Evolutionary conservation across 2,329 filamentous ascomycete genomes (phyloP).

Genomic region (Cercospora brassicicola): DNA sequence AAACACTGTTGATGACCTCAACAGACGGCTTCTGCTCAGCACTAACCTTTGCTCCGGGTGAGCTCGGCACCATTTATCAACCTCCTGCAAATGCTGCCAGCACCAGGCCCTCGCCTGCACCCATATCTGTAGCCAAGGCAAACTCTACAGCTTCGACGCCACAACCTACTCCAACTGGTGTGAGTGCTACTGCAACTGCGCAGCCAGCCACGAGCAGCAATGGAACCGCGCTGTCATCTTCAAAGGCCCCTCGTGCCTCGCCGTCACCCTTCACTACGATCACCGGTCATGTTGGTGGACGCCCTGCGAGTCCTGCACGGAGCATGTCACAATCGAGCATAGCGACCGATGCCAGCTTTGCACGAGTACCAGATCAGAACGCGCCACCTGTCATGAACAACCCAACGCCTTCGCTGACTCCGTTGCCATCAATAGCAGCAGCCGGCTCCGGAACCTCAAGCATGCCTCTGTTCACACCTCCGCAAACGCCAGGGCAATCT

Average conservation of each 20-base stretch:
- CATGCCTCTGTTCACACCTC: slow-evolving; percentile 81
- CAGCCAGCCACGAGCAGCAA: slow-evolving; percentile 18
- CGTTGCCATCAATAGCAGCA: slow-evolving; percentile 40
- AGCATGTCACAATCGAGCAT: slow-evolving; percentile 85
- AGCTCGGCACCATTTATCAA: slow-evolving; percentile 79
- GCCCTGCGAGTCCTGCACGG: slow-evolving; percentile 74
- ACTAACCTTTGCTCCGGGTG: slow-evolving; percentile 77
- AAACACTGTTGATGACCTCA: slow-evolving; percentile 87
- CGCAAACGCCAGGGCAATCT: slow-evolving; percentile 70
- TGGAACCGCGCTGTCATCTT: slow-evolving; percentile 9
- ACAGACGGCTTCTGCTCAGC: slow-evolving; percentile 97
- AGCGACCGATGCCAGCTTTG: slow-evolving; percentile 59
- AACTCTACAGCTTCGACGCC: slow-evolving; percentile 45
- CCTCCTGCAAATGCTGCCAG: slow-evolving; percentile 55
- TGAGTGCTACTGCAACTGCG: slow-evolving; percentile 17
- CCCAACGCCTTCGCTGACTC: slow-evolving; percentile 38
- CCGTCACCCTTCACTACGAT: slow-evolving; percentile 53
- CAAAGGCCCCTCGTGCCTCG: slow-evolving; percentile 47
- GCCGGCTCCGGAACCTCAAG: slow-evolving; percentile 30
- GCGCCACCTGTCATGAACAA: slow-evolving; percentile 40
- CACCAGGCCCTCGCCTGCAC: slow-evolving; percentile 42
- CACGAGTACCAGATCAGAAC: slow-evolving; percentile 48
- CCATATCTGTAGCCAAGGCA: slow-evolving; percentile 43
- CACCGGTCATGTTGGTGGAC: slow-evolving; percentile 36
- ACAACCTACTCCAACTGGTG: slow-evolving; percentile 38